These are phyloP conservation scores for Aspergillus mulundensis DNA, from an alignment of 495 filamentous ascomycete species.

Conservation along the genomic window DNA sequence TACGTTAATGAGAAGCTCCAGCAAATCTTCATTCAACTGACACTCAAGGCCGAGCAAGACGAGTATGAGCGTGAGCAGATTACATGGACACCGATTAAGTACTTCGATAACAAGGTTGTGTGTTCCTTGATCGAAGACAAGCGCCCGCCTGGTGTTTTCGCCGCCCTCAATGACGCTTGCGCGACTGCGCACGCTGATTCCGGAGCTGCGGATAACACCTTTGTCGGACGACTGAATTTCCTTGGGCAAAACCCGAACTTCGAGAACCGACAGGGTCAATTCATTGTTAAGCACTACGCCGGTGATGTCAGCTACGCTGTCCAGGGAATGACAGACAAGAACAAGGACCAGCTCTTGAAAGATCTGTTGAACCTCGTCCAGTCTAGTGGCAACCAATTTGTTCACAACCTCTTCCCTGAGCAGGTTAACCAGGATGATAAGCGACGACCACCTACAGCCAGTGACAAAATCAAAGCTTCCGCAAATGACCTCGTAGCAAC, in stretches of 20 bases:
- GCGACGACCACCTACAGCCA: conserved; percentile 87
- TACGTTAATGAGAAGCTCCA: conserved; percentile 99
- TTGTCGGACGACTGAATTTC: conserved; percentile 85
- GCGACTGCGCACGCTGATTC: conserved; percentile 96
- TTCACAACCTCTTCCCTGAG: conserved; percentile 85
- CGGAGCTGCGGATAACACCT: conserved; percentile 88
- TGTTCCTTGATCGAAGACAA: conserved; percentile 95
- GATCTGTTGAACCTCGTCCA: conserved; percentile 86
- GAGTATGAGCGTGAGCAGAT: conserved; percentile 97
- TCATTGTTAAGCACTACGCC: conserved; percentile 98
- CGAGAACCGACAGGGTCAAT: conserved; percentile 87
- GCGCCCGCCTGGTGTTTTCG: conserved; percentile 89
- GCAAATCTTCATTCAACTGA: conserved; percentile 99
- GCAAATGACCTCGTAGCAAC: conserved; percentile 95
- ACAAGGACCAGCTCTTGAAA: conserved; percentile 96
- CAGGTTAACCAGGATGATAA: conserved; percentile 96
- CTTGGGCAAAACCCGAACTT: conserved; percentile 87
- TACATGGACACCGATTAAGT: conserved; percentile 97
- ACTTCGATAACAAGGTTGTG: conserved; percentile 99
- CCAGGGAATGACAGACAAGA: conserved; percentile 98
- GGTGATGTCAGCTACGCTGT: conserved; percentile 96
- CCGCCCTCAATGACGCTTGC: conserved; percentile 94
- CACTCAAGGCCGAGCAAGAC: conserved; percentile 94
- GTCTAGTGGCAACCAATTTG: conserved; percentile 75
- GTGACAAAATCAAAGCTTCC: conserved; percentile 94